Percentiles rank a stretch among this genome's conserved stretches.
Conservation (phyloP, 805 yeast species). For the Pichia rugopelliculosa region DNA sequence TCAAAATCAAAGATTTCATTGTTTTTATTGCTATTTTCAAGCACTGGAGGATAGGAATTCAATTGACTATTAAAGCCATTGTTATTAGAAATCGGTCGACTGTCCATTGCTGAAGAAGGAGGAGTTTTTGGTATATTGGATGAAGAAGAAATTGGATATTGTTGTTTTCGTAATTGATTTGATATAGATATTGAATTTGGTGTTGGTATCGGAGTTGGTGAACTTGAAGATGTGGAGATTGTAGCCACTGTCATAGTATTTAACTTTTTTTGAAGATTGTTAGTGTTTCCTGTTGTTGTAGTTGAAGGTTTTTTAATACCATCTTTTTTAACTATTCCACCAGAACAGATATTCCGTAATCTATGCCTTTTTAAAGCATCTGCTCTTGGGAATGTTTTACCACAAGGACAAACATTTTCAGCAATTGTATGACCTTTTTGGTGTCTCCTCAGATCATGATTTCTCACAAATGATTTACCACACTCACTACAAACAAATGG, state of each 20-base stretch:
- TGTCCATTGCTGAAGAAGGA: not conserved
- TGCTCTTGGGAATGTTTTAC: conserved; percentile 84
- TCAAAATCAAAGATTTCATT: conserved; percentile 4
- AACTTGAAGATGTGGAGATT: not conserved
- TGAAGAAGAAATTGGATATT: not conserved
- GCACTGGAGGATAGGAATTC: not conserved
- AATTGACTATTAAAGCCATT: not conserved
- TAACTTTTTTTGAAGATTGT: not conserved
- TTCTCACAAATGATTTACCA: conserved; percentile 83
- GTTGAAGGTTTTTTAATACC: conserved; percentile 15
- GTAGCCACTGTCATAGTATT: not conserved
- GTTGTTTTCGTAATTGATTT: not conserved
- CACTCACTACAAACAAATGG: conserved; percentile 82
- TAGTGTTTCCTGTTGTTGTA: not conserved
- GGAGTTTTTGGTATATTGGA: not conserved
- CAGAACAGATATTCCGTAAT: conserved; percentile 71
- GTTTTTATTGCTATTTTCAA: not conserved
- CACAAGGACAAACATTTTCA: conserved; percentile 76
- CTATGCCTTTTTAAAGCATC: conserved; percentile 85
- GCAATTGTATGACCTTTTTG: conserved; percentile 76
- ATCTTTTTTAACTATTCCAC: conserved; percentile 46
- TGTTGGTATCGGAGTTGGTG: not conserved
- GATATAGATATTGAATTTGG: not conserved
- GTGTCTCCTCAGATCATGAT: conserved; percentile 90
- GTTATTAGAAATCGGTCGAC: not conserved